phyloP scores from a whole-genome alignment of 2,329 filamentous ascomycete species.

The Teratosphaeria nubilosa region DNA sequence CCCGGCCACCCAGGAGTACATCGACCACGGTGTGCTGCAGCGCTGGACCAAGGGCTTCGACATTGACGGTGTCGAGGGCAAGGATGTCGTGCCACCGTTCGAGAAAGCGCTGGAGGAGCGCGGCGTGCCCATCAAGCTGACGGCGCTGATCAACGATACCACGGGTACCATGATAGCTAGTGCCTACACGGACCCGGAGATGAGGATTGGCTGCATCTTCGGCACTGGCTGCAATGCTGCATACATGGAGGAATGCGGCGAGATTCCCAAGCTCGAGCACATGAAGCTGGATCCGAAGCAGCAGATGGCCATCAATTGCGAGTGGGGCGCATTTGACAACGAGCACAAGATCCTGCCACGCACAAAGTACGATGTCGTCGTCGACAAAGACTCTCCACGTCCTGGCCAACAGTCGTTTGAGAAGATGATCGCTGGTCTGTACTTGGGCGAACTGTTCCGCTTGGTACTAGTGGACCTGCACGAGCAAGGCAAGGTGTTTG shows the following conservation, averaged over 20 bases:
- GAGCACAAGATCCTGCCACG: slow-evolving; percentile 78
- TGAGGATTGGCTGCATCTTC: slow-evolving; percentile 96
- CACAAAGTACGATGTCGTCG: slow-evolving; percentile 51
- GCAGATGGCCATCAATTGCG: slow-evolving; percentile 94
- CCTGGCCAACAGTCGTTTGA: slow-evolving; percentile 38
- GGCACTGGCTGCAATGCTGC: slow-evolving; percentile 97
- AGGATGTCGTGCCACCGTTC: slow-evolving; percentile 83
- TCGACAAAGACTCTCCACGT: slow-evolving; percentile 35
- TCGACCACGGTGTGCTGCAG: slow-evolving; percentile 85
- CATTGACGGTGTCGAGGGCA: slow-evolving; percentile 79
- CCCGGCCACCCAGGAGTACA: slow-evolving; percentile 84
- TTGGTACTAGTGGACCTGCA: slow-evolving; percentile 44
- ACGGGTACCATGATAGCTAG: slow-evolving; percentile 95
- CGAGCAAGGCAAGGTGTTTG: slow-evolving; percentile 63
- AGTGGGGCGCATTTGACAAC: slow-evolving; percentile 95
- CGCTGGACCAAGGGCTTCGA: slow-evolving; percentile 98
- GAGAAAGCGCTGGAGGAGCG: slow-evolving; percentile 64
- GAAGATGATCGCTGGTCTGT: slow-evolving; percentile 37
- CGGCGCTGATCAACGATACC: slow-evolving; percentile 93
- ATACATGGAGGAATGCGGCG: slow-evolving; percentile 90
- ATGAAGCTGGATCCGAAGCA: slow-evolving; percentile 64
- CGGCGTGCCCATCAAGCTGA: slow-evolving; percentile 85
- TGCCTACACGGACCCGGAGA: slow-evolving; percentile 84
- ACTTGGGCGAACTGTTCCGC: slow-evolving; percentile 37
- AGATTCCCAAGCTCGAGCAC: slow-evolving; percentile 86